Evolutionary conservation across 192 early-diverging fungal species (phyloP).

Genomic region (Chytriomyces confervae): DNA sequence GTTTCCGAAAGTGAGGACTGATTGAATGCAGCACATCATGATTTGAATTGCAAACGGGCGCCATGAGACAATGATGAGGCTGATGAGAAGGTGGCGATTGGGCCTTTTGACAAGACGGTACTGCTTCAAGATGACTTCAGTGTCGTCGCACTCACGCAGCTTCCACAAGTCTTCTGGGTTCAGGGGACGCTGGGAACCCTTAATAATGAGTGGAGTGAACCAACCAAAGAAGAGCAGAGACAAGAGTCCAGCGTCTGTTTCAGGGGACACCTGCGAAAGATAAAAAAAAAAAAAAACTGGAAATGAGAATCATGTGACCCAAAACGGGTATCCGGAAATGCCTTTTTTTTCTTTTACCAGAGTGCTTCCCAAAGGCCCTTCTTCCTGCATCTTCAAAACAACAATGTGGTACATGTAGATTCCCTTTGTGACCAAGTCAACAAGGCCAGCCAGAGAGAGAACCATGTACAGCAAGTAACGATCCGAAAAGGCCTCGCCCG

Average conservation of each 20-base stretch:
- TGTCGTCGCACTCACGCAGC: slow-evolving; percentile 56
- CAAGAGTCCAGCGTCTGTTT: slow-evolving; percentile 41
- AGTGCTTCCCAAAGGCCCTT: not conserved
- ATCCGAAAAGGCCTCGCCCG: not conserved
- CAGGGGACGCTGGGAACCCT: slow-evolving; percentile 59
- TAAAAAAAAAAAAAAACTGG: not conserved
- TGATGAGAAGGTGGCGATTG: slow-evolving; percentile 28
- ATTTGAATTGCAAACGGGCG: slow-evolving; percentile 27
- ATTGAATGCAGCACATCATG: slow-evolving; percentile 6
- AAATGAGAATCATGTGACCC: not conserved
- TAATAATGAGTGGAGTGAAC: slow-evolving; percentile 63
- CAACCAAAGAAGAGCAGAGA: slow-evolving; percentile 60
- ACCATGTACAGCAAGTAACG: not conserved
- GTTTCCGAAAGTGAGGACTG: slow-evolving; percentile 37
- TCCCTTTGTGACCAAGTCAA: not conserved
- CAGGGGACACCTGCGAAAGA: slow-evolving; percentile 14
- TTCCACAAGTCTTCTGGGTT: slow-evolving; percentile 65
- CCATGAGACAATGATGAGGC: slow-evolving; percentile 28
- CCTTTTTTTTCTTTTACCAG: not conserved
- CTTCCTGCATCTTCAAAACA: not conserved
- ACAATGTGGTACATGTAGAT: not conserved
- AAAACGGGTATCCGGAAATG: not conserved
- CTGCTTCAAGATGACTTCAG: slow-evolving; percentile 40
- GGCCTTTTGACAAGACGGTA: slow-evolving; percentile 25
- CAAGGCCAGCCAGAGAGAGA: not conserved